Conservation (phyloP, 2,329 filamentous ascomycete species). For the Venturiaceae sp. region DNA sequence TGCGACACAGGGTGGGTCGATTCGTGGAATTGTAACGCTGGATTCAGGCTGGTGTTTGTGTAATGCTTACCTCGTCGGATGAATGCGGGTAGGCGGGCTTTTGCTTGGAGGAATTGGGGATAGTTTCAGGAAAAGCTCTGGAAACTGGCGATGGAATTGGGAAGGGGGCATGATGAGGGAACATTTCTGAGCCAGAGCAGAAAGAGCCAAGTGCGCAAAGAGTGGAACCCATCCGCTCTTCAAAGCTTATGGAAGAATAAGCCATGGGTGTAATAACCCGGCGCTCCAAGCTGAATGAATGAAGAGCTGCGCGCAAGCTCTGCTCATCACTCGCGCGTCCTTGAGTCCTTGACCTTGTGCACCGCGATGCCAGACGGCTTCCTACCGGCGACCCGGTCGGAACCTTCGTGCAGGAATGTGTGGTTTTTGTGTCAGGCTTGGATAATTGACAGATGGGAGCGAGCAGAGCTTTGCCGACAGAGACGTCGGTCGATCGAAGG, state of each 20-base stretch:
- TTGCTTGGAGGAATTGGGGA: background rate
- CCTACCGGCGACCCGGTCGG: background rate
- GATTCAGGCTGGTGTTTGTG: background rate
- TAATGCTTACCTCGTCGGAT: background rate
- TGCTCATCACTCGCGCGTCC: background rate
- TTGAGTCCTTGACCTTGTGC: background rate
- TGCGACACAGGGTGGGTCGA: background rate
- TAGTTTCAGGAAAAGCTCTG: background rate
- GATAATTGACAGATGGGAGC: background rate
- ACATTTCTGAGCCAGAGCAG: background rate
- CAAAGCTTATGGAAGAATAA: background rate
- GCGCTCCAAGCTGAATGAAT: no score
- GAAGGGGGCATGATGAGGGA: background rate
- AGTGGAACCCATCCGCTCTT: background rate
- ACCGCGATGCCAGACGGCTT: background rate
- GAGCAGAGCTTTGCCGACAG: no score
- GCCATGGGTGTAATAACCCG: no score
- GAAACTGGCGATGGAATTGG: background rate
- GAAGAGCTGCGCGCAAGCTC: no score
- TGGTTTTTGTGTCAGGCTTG: no score
- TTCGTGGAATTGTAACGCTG: background rate
- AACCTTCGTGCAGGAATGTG: background rate
- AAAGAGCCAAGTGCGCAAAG: background rate
- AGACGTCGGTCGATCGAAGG: background rate
- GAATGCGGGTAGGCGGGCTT: background rate